These are phyloP conservation scores for Dalbergia oliveri DNA, from an alignment of 306 rosid species.

Conservation along the genomic window DNA sequence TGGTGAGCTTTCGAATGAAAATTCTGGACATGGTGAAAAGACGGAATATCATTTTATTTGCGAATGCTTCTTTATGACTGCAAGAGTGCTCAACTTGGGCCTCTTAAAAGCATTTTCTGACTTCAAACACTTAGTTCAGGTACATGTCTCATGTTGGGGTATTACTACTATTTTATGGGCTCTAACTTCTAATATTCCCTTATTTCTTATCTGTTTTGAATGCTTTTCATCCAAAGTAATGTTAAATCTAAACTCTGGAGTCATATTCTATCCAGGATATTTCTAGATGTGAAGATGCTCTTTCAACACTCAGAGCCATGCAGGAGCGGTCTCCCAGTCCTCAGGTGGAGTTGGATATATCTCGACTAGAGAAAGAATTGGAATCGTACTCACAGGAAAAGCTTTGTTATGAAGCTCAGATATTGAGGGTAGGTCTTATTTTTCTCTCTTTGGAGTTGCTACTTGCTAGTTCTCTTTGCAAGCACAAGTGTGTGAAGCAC, in stretches of 20 bases:
- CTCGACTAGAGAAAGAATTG: slow-evolving; percentile 90
- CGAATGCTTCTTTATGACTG: slow-evolving; percentile 99
- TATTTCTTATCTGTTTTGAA: slow-evolving; percentile 36
- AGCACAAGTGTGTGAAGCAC: no score
- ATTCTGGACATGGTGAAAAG: slow-evolving; percentile 61
- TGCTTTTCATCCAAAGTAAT: slow-evolving; percentile 23
- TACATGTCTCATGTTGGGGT: slow-evolving; percentile 40
- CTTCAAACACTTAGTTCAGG: slow-evolving; percentile 98
- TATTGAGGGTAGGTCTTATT: slow-evolving; percentile 73
- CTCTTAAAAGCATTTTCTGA: slow-evolving; percentile 94
- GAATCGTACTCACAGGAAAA: slow-evolving; percentile 90
- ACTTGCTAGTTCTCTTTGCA: slow-evolving; percentile 27
- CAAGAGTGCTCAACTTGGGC: slow-evolving; percentile 95
- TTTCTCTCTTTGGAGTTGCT: slow-evolving; percentile 22
- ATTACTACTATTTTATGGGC: slow-evolving; percentile 32
- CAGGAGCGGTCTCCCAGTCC: slow-evolving; percentile 75
- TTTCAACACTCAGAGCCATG: slow-evolving; percentile 80
- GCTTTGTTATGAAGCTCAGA: slow-evolving; percentile 93
- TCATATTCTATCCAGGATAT: slow-evolving; percentile 70
- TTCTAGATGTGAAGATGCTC: slow-evolving; percentile 89
- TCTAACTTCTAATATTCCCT: slow-evolving; percentile 17
- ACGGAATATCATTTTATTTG: slow-evolving; percentile 85
- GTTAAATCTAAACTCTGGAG: slow-evolving; percentile 27
- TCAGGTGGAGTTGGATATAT: slow-evolving; percentile 66
- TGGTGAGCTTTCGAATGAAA: slow-evolving; percentile 54